Conservation (phyloP, 1,284 basidiomycete species). For the Cryptococcus wingfieldii region DNA sequence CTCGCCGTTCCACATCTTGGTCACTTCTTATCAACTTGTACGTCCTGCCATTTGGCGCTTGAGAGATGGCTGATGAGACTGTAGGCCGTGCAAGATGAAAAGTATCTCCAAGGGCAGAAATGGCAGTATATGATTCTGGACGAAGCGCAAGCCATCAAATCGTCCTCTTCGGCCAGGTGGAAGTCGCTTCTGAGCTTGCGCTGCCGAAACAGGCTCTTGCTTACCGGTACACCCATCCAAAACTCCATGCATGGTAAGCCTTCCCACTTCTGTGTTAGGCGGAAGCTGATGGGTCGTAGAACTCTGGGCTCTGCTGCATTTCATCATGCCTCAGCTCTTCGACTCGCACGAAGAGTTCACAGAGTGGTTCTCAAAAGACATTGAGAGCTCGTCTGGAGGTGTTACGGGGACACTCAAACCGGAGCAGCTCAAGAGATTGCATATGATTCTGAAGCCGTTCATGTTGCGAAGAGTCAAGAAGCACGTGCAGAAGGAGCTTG, state of each 20-base stretch:
- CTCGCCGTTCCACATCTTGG: conserved; percentile 93
- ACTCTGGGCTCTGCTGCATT: conserved; percentile 98
- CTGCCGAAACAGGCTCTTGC: conserved; percentile 88
- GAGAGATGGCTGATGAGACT: neutral
- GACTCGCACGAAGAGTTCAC: conserved; percentile 99
- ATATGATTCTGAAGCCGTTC: conserved; percentile 99
- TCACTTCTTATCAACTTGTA: conserved; percentile 95
- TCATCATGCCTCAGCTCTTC: conserved; percentile 99
- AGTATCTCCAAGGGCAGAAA: conserved; percentile 95
- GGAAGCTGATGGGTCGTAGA: conserved; percentile 55
- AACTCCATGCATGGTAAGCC: conserved; percentile 95
- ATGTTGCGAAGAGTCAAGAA: conserved; percentile 97
- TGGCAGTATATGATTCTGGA: conserved; percentile 99
- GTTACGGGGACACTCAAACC: conserved; percentile 71
- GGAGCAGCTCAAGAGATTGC: conserved; percentile 87
- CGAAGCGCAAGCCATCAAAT: conserved; percentile 99
- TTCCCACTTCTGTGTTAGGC: neutral
- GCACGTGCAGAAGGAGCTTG: conserved; percentile 99
- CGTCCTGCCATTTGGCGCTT: conserved; percentile 29
- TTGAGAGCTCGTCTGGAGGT: conserved; percentile 89
- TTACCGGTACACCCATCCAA: conserved; percentile 98
- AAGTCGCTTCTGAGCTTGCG: conserved; percentile 95
- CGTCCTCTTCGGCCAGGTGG: conserved; percentile 94
- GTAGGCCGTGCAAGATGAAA: conserved; percentile 91
- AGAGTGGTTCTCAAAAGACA: conserved; percentile 99